Evolutionary conservation across 805 yeast species (phyloP), one percentile per base, ranked within the genome.

Genomic region (Tetrapisispora nanseiensis): DNA sequence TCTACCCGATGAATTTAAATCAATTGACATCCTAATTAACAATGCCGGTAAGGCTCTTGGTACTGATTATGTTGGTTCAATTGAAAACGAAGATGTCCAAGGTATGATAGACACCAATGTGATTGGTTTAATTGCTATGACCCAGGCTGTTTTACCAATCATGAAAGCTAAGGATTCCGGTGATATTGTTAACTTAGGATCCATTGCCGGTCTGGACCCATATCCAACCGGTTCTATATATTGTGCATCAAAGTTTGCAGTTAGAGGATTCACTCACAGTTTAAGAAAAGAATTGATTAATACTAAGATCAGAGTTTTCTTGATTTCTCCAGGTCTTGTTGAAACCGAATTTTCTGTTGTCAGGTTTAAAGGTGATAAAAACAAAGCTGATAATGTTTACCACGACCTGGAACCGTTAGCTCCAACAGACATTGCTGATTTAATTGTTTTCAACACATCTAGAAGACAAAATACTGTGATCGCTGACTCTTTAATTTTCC

Each of bases 51-150:
- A 75, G 66, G 97, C 95, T 1, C 63, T 78, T 37, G 97, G 97
- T 3, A 68, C 72, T 42, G 95, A 82, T 32, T 70, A 71, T 42
- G 82, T 87, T 42, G 96, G 96, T 13, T 65, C 68, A 4, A 78
- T 90, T 47, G 62, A 63, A 1, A 63, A 70, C n/a, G 64, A 65
- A 5, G 95, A 87, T 56, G 75, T 86, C 37, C 69, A 72, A 37
- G 76, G 72, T 37, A 86, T 86, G 86, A 80, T 85, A 63, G 72
- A 81, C 54, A 86, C 96, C 45, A 90, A 89, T 56, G 96, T 90
- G 3, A 59, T 86, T 44, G 97, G 95, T 3, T 69, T 89, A 62
- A 83, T 89, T 46, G 76, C 82, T 24, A 64, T 89, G 47, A 87
- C 96, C 6, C 95, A 90, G 62, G 78, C 81, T 6, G 72, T 87